Evolutionary conservation across 306 rosid species (phyloP).

Genomic region (Astragalus glycyphyllos): DNA sequence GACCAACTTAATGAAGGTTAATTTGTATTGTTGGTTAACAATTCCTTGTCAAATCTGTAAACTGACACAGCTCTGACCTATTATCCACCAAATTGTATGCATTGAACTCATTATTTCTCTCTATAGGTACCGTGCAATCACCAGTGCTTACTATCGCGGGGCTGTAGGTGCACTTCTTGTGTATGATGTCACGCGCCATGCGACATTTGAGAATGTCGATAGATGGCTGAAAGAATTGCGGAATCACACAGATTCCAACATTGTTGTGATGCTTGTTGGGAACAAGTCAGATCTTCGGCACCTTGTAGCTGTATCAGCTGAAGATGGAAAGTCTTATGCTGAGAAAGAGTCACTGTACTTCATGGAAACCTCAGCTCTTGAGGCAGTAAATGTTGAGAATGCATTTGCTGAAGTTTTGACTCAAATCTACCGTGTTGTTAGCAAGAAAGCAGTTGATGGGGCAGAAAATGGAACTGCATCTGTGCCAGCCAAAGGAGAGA

Average conservation of each 20-base stretch:
- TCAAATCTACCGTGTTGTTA: neutral
- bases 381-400: neutral
- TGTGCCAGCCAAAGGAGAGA: neutral
- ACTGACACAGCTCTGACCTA: too few species aligned
- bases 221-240: slow-evolving; percentile 1
- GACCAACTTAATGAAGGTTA: neutral
- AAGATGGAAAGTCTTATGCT: neutral
- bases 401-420: neutral
- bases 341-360: neutral
- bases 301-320: slow-evolving; percentile 3
- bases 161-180: slow-evolving; percentile 4
- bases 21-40: neutral
- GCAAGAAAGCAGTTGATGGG: neutral
- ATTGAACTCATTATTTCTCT: neutral
- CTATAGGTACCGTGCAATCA: neutral
- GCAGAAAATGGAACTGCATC: neutral
- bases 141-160: slow-evolving; percentile 1
- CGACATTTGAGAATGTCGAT: neutral
- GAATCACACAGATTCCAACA: slow-evolving; percentile 5
- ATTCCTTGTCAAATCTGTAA: neutral
- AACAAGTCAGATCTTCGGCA: slow-evolving; percentile 1
- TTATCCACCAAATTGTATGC: neutral
- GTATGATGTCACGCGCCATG: slow-evolving; percentile 5
- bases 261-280: slow-evolving; percentile 4
- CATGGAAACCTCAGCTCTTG: neutral